phyloP scores from a whole-genome alignment of 345 rosid genomes.

The Eucalyptus regnans region DNA sequence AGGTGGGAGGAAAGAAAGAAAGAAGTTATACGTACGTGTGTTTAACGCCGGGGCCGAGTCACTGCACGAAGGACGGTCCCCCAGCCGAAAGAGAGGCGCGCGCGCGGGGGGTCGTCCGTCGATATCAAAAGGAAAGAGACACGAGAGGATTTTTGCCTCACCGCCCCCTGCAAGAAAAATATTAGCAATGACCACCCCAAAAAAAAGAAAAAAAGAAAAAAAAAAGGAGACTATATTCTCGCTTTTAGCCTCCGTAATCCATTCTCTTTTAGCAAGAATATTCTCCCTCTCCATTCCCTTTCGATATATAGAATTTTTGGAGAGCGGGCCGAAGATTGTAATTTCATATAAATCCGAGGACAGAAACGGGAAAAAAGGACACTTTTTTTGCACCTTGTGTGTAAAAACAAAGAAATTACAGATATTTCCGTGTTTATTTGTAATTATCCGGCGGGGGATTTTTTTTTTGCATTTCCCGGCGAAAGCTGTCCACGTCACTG shows the following conservation, averaged over 20 bases:
- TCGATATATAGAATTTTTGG: not conserved
- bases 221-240: not conserved
- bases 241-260: not conserved
- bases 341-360: not conserved
- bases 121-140: fast-evolving
- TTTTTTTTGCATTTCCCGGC: too few relatives aligned
- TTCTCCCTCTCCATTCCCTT: not conserved
- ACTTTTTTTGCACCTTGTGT: not conserved
- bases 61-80: not conserved
- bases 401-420: not conserved
- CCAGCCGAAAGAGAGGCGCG: not conserved
- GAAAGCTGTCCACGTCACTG: not conserved
- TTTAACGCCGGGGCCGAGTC: not conserved
- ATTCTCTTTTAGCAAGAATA: not conserved
- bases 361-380: not conserved
- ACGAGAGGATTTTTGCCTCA: not conserved
- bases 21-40: not conserved
- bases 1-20: too few relatives aligned
- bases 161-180: not conserved
- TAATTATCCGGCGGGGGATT: not conserved
- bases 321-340: not conserved
- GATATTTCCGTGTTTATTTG: too few relatives aligned
- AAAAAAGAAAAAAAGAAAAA: fast-evolving
- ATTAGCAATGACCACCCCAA: too few relatives aligned
- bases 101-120: not conserved